Percentiles rank a stretch among this genome's conserved stretches.
Evolutionary conservation across 768 basidiomycete species (phyloP).

Genomic region (Mycena latifolia): DNA sequence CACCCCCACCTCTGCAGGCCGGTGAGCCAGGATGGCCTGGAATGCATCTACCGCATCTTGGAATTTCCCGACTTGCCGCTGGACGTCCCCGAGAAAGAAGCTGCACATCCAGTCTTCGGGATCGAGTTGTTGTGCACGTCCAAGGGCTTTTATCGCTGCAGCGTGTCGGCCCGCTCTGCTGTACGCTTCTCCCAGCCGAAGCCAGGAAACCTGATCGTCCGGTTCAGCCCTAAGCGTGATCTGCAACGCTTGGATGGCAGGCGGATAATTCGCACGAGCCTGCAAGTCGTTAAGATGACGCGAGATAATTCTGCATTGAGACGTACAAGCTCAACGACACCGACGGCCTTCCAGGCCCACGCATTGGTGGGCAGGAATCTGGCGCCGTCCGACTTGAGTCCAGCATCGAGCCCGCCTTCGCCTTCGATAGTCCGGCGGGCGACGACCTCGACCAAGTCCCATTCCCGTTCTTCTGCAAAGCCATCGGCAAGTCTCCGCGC

Average conservation of each 20-base stretch:
- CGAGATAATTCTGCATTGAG: conserved; percentile 16
- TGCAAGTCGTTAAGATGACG: conserved; percentile 42
- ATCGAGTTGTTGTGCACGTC: conserved; percentile 77
- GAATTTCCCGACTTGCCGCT: conserved; percentile 80
- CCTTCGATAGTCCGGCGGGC: conserved; percentile 93
- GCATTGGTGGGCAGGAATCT: conserved; percentile 82
- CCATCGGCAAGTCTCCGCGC: conserved; percentile 87
- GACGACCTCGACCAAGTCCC: conserved; percentile 97
- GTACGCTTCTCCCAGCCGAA: conserved; percentile 93
- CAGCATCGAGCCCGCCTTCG: conserved; percentile 84
- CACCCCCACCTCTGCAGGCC: conserved; percentile 79
- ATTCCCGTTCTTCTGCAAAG: conserved; percentile 93
- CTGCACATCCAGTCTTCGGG: conserved; percentile 86
- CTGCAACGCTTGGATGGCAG: conserved; percentile 88
- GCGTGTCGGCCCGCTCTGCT: conserved; percentile 88
- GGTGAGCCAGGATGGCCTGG: conserved; percentile 63
- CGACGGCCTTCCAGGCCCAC: conserved; percentile 99
- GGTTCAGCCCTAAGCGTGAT: conserved; percentile 85
- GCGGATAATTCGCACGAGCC: conserved; percentile 76
- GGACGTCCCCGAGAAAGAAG: conserved; percentile 89
- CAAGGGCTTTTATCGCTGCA: conserved; percentile 90
- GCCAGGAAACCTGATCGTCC: conserved; percentile 87
- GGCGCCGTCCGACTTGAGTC: conserved; percentile 54
- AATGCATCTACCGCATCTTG: conserved; percentile 81
- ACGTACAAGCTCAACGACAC: conserved; percentile 90